Evolutionary conservation across 2,329 filamentous ascomycete genomes (phyloP), one percentile per base, ranked within the genome.

Genomic region (Dactylonectria estremocensis): DNA sequence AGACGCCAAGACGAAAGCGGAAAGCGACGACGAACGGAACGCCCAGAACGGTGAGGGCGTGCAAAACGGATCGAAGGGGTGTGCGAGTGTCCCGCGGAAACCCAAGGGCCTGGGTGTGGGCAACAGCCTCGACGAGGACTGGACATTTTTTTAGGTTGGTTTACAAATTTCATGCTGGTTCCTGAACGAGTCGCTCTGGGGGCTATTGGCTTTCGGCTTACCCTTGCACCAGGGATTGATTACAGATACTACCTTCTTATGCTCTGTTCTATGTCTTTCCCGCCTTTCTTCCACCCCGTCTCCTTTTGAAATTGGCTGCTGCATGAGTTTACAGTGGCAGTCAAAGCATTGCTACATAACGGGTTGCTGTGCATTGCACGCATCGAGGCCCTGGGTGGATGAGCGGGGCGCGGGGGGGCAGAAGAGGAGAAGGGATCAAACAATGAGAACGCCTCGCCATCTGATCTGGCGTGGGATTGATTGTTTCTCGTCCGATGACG

Each of bases 41-140:
- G 6, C 24, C 24, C 22, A 16, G 48, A 28, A 52, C 49, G 49
- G 49, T 52, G 49, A 52, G 49, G 49, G 49, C 28, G 49, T 52
- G 49, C 28, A 52, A 28, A 28, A 52, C 49, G 28, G 16, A n/a
- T 20, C n/a, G 33, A 52, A 14, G 10, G 49, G 49, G 48, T 14
- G 46, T 49, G 46, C 11, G 46, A 14, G 37, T 40, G 3, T 40
- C 37, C 16, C 37, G 46, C 24, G n/a, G n/a, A n/a, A n/a, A n/a
- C n/a, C n/a, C n/a, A n/a, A n/a, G 49, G 49, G 24, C 28, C n/a
- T 13, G 9, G 24, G 24, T 28, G 49, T 35, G 16, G 24, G 24
- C 28, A 16, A 20, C 22, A 16, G 46, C 22, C 24, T 50, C 13
- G 46, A 28, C 24, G 24, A 28, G 24, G 24, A 28, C 24, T 28